These are phyloP conservation scores for Sporothrix phasma DNA, from an alignment of 2,329 filamentous ascomycete genomes.

Conservation along the genomic window DNA sequence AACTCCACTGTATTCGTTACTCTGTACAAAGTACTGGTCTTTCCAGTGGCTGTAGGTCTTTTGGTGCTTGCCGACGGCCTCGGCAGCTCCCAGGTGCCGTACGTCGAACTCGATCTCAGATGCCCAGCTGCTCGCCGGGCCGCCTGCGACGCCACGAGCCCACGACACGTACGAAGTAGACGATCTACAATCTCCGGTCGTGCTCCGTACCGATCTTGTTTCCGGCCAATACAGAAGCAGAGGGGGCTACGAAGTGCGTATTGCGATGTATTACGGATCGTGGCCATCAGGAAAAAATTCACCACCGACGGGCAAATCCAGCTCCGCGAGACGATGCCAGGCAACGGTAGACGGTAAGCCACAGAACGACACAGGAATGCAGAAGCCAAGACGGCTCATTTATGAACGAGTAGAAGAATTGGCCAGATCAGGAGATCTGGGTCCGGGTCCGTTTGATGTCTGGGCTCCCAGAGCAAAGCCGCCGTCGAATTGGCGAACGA, in stretches of 20 bases:
- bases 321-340: neutral
- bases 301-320: neutral
- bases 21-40: no score
- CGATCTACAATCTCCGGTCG: neutral
- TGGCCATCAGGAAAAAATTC: neutral
- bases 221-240: neutral
- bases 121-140: no score
- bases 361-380: neutral
- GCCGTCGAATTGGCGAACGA: neutral
- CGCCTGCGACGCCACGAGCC: neutral
- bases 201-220: neutral
- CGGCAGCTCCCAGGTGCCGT: slow-evolving; percentile 1
- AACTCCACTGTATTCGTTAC: neutral
- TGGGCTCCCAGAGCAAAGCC: neutral
- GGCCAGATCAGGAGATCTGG: neutral
- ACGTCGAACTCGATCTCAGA: neutral
- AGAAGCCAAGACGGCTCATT: neutral
- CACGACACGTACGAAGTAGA: neutral
- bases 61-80: neutral
- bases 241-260: neutral
- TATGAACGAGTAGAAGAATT: neutral
- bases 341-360: neutral
- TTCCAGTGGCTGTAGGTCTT: neutral
- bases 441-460: neutral
- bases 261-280: no score